phyloP scores from a whole-genome alignment of 805 yeast genomes.

The Starmerella roubikii region DNA sequence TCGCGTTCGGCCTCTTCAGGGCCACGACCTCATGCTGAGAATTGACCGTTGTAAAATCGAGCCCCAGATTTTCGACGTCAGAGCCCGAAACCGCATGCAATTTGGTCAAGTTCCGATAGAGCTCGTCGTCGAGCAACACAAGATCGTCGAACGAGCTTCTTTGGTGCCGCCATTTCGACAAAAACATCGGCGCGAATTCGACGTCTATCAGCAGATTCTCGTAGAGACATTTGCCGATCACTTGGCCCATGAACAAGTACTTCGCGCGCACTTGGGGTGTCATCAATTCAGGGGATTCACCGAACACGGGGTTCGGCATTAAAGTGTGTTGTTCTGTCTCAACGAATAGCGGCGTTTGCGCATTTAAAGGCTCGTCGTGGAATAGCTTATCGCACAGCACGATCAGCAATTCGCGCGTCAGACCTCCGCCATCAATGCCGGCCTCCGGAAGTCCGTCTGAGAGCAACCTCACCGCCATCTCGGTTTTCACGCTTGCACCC shows the following conservation, averaged over 20 bases:
- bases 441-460: constrained; percentile 66
- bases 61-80: constrained; percentile 42
- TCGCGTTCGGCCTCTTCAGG: constrained; percentile 47
- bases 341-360: constrained; percentile 27
- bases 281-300: constrained; percentile 15
- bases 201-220: constrained; percentile 71
- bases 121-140: constrained; percentile 49
- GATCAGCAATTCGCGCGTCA: constrained; percentile 81
- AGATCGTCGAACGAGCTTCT: constrained; percentile 65
- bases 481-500: constrained; percentile 45
- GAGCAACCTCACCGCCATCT: constrained; percentile 49
- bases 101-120: constrained; percentile 52
- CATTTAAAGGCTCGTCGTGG: constrained; percentile 4
- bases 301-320: constrained; percentile 49
- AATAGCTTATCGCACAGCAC: constrained; percentile 60
- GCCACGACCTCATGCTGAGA: constrained; percentile 33
- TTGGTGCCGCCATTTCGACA: constrained; percentile 42
- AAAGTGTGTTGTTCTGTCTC: constrained; percentile 43
- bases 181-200: constrained; percentile 73
- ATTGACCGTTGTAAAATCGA: constrained; percentile 49
- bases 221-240: constrained; percentile 79
- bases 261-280: constrained; percentile 8
- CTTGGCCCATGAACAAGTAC: constrained; percentile 58
- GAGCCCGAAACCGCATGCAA: constrained; percentile 40
- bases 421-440: constrained; percentile 95